Base-by-base conservation (phyloP, 2,329 filamentous ascomycete genomes). In the Fusarium hainanense region DNA sequence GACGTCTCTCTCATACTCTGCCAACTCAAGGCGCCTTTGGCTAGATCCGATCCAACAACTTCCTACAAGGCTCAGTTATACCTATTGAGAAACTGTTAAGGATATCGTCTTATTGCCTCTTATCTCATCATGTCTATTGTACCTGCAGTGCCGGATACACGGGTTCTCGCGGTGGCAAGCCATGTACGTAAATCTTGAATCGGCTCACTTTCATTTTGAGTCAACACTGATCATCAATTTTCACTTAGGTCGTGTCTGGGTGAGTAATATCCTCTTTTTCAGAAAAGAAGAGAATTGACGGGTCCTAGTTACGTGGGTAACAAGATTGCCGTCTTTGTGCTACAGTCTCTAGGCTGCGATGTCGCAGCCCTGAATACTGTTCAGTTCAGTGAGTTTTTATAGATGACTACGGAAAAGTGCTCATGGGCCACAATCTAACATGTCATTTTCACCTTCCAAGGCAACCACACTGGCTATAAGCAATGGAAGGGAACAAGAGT, bases 351-450 rank as follows among this genome's bases (percentile, higher is more conserved):
- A 52, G 96, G 96, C 49, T 98, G 94, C 77, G 95, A 99, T 76
- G 95, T 98, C 9, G 92, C 94, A 11, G 93, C 94, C 4, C 87
- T 99, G 75, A 98, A 99, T 79, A 99, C 96, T 0, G 96, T 99
- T 9, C 92, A 99, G 76, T 99, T 98, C 83, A 98, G 95, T 97
- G 84, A 80, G 91, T 82, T 37, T 25, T 23, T 30, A 16, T 14
- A 10, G 21, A 7, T 23, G 32, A 23, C 11, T 9, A 40, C 34
- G 6, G 14, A 25, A 44, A 11, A n/a, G n/a, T 3, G 23, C 32
- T n/a, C 6, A 51, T 18, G 14, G 52, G 8, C 21, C 20, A 18
- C 13, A 13, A 27, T 69, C 60, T 70, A 32, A 74, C 34, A 37
- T 18, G 7, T 13, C 18, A 16, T 11, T 16, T 48, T 62, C 16